Conservation (phyloP, 306 rosid species). For the Acmispon strigosus region DNA sequence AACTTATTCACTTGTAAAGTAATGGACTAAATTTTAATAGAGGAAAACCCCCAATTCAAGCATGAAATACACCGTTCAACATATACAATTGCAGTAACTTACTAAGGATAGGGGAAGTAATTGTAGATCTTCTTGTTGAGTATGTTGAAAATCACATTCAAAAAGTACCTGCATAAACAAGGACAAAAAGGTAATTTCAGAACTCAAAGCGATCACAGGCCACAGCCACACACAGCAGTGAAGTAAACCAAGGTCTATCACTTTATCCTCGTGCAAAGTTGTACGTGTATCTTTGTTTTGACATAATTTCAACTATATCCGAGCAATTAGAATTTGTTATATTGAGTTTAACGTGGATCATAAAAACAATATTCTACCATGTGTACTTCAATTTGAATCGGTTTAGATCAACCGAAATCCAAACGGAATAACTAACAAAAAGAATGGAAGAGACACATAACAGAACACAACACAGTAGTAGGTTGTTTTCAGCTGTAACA, state of each 20-base stretch:
- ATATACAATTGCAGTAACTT: slow-evolving; percentile 17
- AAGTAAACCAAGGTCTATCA: background rate
- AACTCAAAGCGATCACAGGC: background rate
- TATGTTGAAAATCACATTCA: slow-evolving; percentile 91
- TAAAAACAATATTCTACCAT: too few relatives aligned
- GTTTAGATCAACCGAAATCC: too few relatives aligned
- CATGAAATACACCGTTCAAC: background rate
- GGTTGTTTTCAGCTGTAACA: background rate
- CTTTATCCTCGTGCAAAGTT: background rate
- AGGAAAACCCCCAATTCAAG: too few relatives aligned
- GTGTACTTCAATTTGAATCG: too few relatives aligned
- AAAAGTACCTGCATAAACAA: slow-evolving; percentile 64
- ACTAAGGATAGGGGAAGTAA: slow-evolving; percentile 95
- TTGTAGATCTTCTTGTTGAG: slow-evolving; percentile 95
- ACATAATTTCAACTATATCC: too few relatives aligned
- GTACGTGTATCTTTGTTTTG: too few relatives aligned
- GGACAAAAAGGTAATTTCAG: slow-evolving; percentile 13
- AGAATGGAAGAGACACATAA: background rate
- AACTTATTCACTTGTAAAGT: background rate
- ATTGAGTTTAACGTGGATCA: too few relatives aligned
- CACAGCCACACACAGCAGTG: background rate
- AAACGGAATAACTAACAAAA: too few relatives aligned
- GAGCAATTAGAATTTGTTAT: too few relatives aligned
- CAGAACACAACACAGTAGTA: background rate
- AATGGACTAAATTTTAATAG: too few relatives aligned